Conservation (phyloP, 2,329 filamentous ascomycete genomes). For the Fusarium hostae region DNA sequence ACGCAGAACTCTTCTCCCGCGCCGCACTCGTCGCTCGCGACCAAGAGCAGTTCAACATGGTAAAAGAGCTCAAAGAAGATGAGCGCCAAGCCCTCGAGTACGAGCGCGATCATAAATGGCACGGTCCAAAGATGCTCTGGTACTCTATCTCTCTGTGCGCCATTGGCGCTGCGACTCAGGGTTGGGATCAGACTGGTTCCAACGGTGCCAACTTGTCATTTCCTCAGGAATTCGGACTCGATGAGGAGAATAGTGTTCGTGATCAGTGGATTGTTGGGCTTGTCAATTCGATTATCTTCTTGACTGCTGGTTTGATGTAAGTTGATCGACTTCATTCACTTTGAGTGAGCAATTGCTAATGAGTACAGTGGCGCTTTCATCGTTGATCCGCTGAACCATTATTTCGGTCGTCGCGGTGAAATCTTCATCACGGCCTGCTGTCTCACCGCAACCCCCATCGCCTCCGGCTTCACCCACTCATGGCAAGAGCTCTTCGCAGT, state of each 20-base stretch:
- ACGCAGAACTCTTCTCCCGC: conserved; percentile 55
- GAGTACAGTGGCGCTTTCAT: conserved; percentile 35
- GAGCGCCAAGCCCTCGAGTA: conserved; percentile 51
- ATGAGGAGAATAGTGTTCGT: conserved; percentile 47
- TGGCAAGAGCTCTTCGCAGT: conserved; percentile 75
- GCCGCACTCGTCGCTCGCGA: conserved; percentile 53
- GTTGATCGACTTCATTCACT: conserved; percentile 40
- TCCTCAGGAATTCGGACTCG: conserved; percentile 55
- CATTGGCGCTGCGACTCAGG: conserved; percentile 66
- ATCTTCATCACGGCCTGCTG: conserved; percentile 70
- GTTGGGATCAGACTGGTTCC: conserved; percentile 73
- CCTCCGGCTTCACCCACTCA: conserved; percentile 64
- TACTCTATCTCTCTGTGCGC: conserved; percentile 64
- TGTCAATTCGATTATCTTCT: conserved; percentile 49
- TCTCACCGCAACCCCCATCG: conserved; percentile 52
- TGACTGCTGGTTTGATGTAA: conserved; percentile 68
- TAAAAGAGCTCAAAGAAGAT: conserved; percentile 45
- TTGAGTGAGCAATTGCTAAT: not conserved
- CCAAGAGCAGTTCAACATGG: conserved; percentile 38
- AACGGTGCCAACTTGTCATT: conserved; percentile 72
- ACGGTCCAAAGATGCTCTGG: conserved; percentile 57
- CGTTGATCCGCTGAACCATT: conserved; percentile 69
- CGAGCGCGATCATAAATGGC: conserved; percentile 69
- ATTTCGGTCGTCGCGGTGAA: conserved; percentile 73
- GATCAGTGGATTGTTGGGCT: conserved; percentile 57